These are phyloP conservation scores for Phytophthora pinifolia DNA, from an alignment of 352 stramenopile species.

Conservation along the genomic window DNA sequence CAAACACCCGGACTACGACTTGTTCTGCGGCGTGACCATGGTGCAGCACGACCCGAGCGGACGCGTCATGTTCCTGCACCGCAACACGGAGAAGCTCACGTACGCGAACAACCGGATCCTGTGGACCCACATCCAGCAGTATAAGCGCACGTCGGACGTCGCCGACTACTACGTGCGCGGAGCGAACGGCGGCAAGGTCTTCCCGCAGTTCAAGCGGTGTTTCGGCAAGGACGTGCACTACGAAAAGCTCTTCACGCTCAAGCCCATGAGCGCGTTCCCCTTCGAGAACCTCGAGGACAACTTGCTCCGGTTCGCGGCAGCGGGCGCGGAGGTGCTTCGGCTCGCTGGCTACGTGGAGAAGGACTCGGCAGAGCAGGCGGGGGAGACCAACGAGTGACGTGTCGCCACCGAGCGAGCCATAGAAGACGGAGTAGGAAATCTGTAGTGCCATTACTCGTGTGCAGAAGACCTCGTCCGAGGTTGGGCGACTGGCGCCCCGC, in stretches of 20 bases:
- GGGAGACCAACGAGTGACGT: slow-evolving; percentile 9
- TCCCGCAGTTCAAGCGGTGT: slow-evolving; percentile 65
- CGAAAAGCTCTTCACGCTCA: slow-evolving; percentile 66
- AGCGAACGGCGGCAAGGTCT: slow-evolving; percentile 66
- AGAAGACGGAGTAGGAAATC: slow-evolving; percentile 21
- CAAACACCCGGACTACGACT: slow-evolving; percentile 43
- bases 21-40: slow-evolving; percentile 79
- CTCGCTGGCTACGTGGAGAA: slow-evolving; percentile 26
- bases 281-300: slow-evolving; percentile 65
- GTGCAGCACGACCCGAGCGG: slow-evolving; percentile 63
- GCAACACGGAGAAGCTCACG: slow-evolving; percentile 71
- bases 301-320: slow-evolving; percentile 49
- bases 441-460: slow-evolving; percentile 22
- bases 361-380: slow-evolving; percentile 16
- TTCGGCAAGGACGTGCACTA: slow-evolving; percentile 74
- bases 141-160: slow-evolving; percentile 39
- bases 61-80: slow-evolving; percentile 69
- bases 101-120: slow-evolving; percentile 43
- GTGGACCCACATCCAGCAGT: slow-evolving; percentile 66
- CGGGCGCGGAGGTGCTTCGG: slow-evolving; percentile 34
- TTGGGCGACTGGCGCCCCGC: not conserved
- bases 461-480: not conserved
- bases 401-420: slow-evolving; percentile 8
- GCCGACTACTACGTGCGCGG: slow-evolving; percentile 59
- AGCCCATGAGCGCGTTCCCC: slow-evolving; percentile 59